These are phyloP conservation scores for Coffea eugenioides DNA, from an alignment of 257 asterid species.

Conservation along the genomic window DNA sequence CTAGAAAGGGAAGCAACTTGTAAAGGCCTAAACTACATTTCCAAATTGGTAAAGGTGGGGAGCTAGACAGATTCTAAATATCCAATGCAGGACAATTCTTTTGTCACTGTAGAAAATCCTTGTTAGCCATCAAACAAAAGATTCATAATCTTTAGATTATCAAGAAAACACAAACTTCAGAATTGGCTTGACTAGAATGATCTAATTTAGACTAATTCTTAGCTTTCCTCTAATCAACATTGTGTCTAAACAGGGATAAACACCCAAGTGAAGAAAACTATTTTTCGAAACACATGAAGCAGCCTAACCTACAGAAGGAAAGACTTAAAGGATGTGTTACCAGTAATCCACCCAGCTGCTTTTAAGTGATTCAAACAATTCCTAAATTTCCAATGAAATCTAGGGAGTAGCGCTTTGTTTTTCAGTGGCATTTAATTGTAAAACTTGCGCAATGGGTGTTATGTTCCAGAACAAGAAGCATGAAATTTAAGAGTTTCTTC, in stretches of 20 bases:
- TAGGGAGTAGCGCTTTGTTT: neutral
- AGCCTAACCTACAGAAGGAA: neutral
- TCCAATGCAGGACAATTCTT: neutral
- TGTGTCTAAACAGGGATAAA: neutral
- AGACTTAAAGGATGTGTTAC: neutral
- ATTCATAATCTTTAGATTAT: neutral
- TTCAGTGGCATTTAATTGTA: neutral
- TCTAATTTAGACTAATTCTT: neutral
- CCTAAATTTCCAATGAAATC: neutral
- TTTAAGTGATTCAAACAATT: neutral
- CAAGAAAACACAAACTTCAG: neutral
- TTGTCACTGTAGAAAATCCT: neutral
- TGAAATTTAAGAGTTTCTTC: neutral
- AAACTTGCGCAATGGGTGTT: neutral
- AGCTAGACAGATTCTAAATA: neutral
- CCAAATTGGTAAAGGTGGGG: neutral
- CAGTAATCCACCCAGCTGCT: neutral
- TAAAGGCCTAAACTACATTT: neutral
- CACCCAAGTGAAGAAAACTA: neutral
- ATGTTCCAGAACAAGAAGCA: neutral
- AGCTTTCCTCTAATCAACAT: neutral
- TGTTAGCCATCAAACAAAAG: neutral
- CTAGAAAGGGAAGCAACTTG: neutral
- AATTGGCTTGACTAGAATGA: neutral
- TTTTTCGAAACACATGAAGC: neutral